phyloP scores from a whole-genome alignment of 306 rosid species.

The Dryas octopetala region DNA sequence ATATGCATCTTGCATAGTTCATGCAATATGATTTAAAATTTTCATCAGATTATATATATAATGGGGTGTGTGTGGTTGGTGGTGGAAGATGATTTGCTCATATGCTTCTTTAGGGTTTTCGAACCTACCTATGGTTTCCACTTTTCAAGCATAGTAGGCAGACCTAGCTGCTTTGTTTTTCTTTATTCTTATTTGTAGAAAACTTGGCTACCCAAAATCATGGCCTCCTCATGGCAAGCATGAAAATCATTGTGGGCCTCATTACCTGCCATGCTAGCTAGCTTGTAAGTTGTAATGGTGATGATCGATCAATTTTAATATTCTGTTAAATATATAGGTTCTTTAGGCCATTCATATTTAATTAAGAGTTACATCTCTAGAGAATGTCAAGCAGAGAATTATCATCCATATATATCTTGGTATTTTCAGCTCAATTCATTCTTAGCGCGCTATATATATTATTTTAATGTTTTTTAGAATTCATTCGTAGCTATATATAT shows the following conservation, averaged over 20 bases:
- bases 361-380: no score
- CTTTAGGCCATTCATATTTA: neutral
- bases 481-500: no score
- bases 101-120: slow-evolving; percentile 39
- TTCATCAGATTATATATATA: neutral
- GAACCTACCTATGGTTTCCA: slow-evolving; percentile 32
- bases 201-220: slow-evolving; percentile 15
- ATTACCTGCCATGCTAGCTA: neutral
- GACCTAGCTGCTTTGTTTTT: slow-evolving; percentile 23
- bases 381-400: no score
- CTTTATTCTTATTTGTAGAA: slow-evolving; percentile 2
- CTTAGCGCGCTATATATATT: no score
- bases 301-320: neutral
- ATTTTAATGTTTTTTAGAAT: no score
- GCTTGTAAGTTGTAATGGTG: slow-evolving; percentile 1
- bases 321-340: neutral
- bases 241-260: slow-evolving; percentile 12
- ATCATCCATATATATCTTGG: no score
- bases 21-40: slow-evolving; percentile 11
- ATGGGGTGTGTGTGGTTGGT: slow-evolving; percentile 19
- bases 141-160: slow-evolving; percentile 41
- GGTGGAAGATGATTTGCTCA: slow-evolving; percentile 57
- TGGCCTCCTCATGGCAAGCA: slow-evolving; percentile 22
- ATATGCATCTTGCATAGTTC: neutral
- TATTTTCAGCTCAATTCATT: no score